These are phyloP conservation scores for Flagelloscypha sp. DNA, from an alignment of 768 basidiomycete genomes.

Conservation along the genomic window DNA sequence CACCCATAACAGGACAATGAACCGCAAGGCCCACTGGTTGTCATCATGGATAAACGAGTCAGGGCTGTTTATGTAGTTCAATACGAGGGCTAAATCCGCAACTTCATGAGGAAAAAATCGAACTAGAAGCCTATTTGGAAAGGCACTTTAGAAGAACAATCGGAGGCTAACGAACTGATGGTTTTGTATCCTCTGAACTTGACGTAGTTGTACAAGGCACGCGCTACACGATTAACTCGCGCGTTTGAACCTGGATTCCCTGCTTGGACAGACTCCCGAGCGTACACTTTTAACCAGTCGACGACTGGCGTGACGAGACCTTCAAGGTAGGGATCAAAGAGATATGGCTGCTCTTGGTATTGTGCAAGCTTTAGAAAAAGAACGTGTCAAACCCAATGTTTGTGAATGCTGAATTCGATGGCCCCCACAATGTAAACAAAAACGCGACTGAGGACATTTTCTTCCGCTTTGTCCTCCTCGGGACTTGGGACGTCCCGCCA, in stretches of 20 bases:
- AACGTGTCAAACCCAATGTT: conserved; percentile 3
- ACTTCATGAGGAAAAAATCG: conserved; percentile 93
- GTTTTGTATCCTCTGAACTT: conserved; percentile 89
- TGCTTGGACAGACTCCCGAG: conserved; percentile 29
- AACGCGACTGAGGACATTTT: conserved; percentile 47
- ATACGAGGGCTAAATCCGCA: conserved; percentile 66
- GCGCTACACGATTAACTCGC: conserved; percentile 45
- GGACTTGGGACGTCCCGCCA: conserved; percentile 32
- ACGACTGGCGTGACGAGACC: conserved; percentile 70
- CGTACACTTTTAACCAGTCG: conserved; percentile 48
- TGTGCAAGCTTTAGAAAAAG: conserved; percentile 63
- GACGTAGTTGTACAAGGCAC: conserved; percentile 69
- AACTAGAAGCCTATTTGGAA: conserved; percentile 37
- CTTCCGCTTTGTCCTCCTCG: conserved; percentile 39
- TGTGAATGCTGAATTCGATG: background rate
- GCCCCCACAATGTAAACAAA: conserved; percentile 6
- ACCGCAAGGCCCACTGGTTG: conserved; percentile 72
- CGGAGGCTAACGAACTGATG: conserved; percentile 56
- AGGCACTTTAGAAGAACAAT: conserved; percentile 4
- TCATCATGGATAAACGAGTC: conserved; percentile 32
- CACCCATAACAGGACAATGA: conserved; percentile 86
- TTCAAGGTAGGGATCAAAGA: conserved; percentile 87
- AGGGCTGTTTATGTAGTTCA: conserved; percentile 51
- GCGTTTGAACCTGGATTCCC: conserved; percentile 19
- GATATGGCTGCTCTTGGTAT: conserved; percentile 90